Evolutionary conservation across 495 filamentous ascomycete species (phyloP), one percentile per base, ranked within the genome.

Genomic region (Penicillium lagena): DNA sequence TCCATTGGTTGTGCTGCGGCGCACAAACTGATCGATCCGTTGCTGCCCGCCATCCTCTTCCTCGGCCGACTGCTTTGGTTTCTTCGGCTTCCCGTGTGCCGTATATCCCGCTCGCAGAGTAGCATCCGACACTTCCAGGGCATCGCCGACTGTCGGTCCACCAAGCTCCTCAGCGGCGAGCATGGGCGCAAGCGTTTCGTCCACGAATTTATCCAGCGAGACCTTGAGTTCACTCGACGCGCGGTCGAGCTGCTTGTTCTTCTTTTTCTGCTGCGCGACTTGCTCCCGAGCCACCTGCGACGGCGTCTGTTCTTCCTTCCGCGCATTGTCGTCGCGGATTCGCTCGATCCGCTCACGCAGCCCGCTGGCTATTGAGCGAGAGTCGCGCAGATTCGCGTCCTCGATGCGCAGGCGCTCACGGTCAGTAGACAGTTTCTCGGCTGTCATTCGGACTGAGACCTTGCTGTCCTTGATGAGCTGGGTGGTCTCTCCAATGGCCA

Each of bases 161-260:
- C 90, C 90, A 9, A 89, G 72, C 54, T 88, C 86, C 66, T 96
- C 90, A 0, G 86, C 87, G 11, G 89, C 89, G 29, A 96, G 69
- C 87, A 91, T 89, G 0, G 76, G 64, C 7, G 85, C 86, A 2
- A 96, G 76, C 35, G 83, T 75, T 12, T 81, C 68, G 44, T 85
- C 77, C 12, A 90, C 79, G 45, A 95, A 95, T n/a, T 66, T 72
- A 51, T 85, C 75, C 13, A 94, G 71, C 2, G 77, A 76, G 27
- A 71, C 68, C 11, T 84, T 72, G 17, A 93, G 65, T 8, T 62
- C 69, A 2, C 63, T 65, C 0, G 79, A 83, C 38, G 81, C 72
- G 29, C 59, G 66, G 27, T 81, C 59, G 46, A 84, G 79, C 12
- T 68, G 50, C 40, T 66, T 61, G 49, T 77, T 81, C 48, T 78